Base-by-base conservation (phyloP, 345 rosid species). In the Camelina sativa region DNA sequence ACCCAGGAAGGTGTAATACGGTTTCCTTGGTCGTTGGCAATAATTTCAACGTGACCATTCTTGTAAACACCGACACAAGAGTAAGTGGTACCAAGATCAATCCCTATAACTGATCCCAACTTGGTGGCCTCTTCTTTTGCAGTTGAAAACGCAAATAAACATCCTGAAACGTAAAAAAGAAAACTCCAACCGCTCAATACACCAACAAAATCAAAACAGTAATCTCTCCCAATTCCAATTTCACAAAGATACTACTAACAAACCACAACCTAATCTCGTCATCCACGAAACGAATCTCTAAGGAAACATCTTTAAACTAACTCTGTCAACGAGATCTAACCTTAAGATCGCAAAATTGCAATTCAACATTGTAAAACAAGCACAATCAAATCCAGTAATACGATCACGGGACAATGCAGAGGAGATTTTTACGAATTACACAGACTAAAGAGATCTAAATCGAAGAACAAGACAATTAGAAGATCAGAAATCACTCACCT, bases 1-100 rank as follows among this genome's bases (percentile, higher is more conserved):
- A 85, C 88, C 88, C 88, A 85, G 2, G 88, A 85, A 37, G 88
- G 88, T 25, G 88, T 85, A 57, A 85, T 85, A 76, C 88, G 86
- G 69, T 85, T 85, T 23, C 88, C 88, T 79, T 85, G 88, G 77
- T 85, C 88, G 65, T 85, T 85, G 51, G 88, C 88, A 50, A 85
- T 83, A 72, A 85, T 85, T 62, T 85, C 88, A 10, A 85, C 88
- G 52, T 85, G 85, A 3, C 88, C 88, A 37, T 81, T 83, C 60
- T 83, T 85, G 73, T 85, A 85, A 48, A 85, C 88, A 64, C 88
- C 88, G 53, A 85, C 88, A 65, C 80, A 76, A 11, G 80, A 76
- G 57, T 76, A 76, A 0, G 80, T 76, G 5, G 79, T 75, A 2
- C 79, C 88, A 79, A 46, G 88, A 85, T 85, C 88, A 58, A 85